phyloP scores from a whole-genome alignment of 768 basidiomycete species.

The Leccinum broughii region DNA sequence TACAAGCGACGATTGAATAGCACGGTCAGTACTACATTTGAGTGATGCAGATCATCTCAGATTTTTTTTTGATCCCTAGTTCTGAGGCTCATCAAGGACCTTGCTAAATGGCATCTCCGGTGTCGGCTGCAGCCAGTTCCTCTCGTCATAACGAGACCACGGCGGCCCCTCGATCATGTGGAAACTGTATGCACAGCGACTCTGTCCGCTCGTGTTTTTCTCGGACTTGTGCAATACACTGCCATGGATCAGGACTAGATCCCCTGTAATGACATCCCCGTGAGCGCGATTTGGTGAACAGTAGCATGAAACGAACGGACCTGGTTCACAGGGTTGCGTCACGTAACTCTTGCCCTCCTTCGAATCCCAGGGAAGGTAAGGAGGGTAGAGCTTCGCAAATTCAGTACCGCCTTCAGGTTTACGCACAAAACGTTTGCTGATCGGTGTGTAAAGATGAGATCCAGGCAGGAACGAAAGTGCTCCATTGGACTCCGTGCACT shows the following conservation, averaged over 20 bases:
- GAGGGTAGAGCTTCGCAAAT: constrained; percentile 62
- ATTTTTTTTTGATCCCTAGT: too few relatives aligned
- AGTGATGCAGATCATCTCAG: too few relatives aligned
- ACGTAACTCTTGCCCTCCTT: constrained; percentile 48
- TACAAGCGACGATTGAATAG: too few relatives aligned
- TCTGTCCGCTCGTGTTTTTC: constrained; percentile 75
- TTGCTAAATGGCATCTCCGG: constrained; percentile 76
- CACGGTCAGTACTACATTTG: too few relatives aligned
- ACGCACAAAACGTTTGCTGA: constrained; percentile 86
- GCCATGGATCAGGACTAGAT: constrained; percentile 93
- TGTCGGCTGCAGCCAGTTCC: constrained; percentile 96
- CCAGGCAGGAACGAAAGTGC: constrained; percentile 89
- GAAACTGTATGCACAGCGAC: constrained; percentile 94
- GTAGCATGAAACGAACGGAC: constrained; percentile 33
- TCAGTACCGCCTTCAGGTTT: constrained; percentile 77
- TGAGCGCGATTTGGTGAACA: background rate
- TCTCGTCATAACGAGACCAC: constrained; percentile 74
- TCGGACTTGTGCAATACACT: constrained; percentile 90
- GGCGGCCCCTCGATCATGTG: constrained; percentile 87
- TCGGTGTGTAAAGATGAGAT: constrained; percentile 73
- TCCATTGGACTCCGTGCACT: constrained; percentile 80
- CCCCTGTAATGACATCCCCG: constrained; percentile 48
- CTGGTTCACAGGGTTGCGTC: constrained; percentile 72
- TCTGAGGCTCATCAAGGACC: constrained; percentile 38
- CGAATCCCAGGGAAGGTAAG: constrained; percentile 18